phyloP scores from a whole-genome alignment of 176 grass and related monocot genomes.

The Oropetium thomaeum region DNA sequence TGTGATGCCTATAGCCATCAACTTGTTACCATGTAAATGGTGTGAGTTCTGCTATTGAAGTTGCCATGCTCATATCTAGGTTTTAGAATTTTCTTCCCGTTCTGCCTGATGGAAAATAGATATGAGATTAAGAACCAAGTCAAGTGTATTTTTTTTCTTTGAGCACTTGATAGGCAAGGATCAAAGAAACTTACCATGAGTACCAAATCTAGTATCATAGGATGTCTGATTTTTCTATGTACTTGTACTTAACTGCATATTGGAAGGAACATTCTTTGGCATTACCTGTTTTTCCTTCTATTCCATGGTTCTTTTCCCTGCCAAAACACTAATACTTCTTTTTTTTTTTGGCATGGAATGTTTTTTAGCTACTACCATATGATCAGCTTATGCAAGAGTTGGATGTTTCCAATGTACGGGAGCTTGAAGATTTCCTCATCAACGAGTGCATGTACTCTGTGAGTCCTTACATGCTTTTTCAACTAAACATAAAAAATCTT shows the following conservation, averaged over 20 bases:
- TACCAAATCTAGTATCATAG: constrained; percentile 12
- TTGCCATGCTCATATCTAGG: neutral
- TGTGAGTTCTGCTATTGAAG: neutral
- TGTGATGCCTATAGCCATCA: neutral
- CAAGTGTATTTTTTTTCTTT: neutral
- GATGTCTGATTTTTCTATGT: neutral
- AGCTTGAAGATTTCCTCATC: constrained; percentile 99
- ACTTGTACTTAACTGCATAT: neutral
- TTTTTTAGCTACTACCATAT: constrained; percentile 80
- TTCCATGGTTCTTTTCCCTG: neutral
- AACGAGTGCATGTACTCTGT: constrained; percentile 99
- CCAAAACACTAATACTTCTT: neutral
- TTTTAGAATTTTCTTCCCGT: neutral
- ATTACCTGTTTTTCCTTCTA: neutral
- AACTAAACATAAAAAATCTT: neutral
- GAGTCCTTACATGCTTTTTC: constrained; percentile 39
- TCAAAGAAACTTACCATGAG: neutral
- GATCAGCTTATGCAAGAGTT: constrained; percentile 98
- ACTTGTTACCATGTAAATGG: constrained; percentile 4
- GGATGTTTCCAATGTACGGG: constrained; percentile 91
- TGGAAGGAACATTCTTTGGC: neutral
- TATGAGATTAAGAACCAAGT: neutral
- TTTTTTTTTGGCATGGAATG: neutral
- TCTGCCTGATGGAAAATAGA: constrained; percentile 12
- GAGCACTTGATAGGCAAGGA: neutral